Conservation (phyloP, 495 filamentous ascomycete genomes). For the Oidiodendron maius region DNA sequence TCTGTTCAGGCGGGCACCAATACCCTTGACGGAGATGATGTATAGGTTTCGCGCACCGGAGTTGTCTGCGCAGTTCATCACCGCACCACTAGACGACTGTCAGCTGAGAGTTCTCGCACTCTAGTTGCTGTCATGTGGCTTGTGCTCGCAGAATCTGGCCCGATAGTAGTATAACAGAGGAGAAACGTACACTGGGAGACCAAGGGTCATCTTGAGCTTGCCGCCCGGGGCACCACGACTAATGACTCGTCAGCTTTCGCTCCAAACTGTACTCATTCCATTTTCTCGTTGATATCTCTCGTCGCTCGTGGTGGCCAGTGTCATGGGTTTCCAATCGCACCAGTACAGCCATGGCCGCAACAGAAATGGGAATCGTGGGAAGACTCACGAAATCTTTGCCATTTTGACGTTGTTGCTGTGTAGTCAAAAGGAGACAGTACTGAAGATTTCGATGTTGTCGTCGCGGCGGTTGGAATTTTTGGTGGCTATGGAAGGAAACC, state of each 20-base stretch:
- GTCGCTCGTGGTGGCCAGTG: not conserved
- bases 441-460: slow-evolving; percentile 7
- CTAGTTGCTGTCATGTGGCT: not conserved
- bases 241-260: slow-evolving; percentile 7
- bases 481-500: slow-evolving; percentile 7
- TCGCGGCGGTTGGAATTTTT: slow-evolving; percentile 4
- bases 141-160: not conserved
- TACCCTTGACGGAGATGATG: slow-evolving; percentile 99
- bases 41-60: slow-evolving; percentile 98
- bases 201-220: slow-evolving; percentile 99
- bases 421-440: not conserved
- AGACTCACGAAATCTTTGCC: slow-evolving; percentile 27
- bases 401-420: slow-evolving; percentile 15
- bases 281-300: not conserved
- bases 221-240: slow-evolving; percentile 93
- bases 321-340: not conserved
- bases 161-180: not conserved
- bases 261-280: not conserved
- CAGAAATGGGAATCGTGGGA: slow-evolving; percentile 1
- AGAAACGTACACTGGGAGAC: slow-evolving; percentile 91
- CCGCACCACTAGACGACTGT: slow-evolving; percentile 65
- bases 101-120: not conserved
- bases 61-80: slow-evolving; percentile 98
- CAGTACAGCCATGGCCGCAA: not conserved
- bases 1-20: slow-evolving; percentile 96